Conservation (phyloP, 179 eudicot genomes). For the Actinidia chinensis region DNA sequence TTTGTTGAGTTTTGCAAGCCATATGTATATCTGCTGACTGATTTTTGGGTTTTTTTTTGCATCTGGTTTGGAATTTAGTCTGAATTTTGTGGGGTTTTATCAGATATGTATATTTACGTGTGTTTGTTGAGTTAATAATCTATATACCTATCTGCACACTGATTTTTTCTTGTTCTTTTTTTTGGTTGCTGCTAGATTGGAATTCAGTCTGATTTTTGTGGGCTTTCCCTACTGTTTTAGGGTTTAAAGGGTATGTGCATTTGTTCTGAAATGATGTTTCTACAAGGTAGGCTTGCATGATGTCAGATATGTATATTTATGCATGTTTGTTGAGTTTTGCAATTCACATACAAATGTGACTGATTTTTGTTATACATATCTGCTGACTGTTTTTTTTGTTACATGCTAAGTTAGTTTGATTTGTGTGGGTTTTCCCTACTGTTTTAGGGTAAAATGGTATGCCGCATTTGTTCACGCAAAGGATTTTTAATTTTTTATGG, state of each 20-base stretch:
- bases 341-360: no score
- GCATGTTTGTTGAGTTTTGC: no score
- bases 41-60: no score
- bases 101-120: no score
- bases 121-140: no score
- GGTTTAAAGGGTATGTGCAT: neutral
- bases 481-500: neutral
- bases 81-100: neutral
- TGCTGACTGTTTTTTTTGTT: no score
- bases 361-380: no score
- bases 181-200: neutral
- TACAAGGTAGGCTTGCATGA: conserved; percentile 11
- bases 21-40: no score
- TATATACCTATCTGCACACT: no score
- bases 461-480: conserved; percentile 14
- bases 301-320: neutral
- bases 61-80: neutral
- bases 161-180: no score
- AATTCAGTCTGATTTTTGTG: neutral
- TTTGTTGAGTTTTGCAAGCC: no score
- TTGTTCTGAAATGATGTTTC: conserved; percentile 6
- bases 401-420: neutral
- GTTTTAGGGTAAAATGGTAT: neutral
- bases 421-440: neutral
- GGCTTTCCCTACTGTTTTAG: neutral